A percentile compares a stretch with the other conserved stretches of the same genome.
Evolutionary conservation across 1,284 basidiomycete species (phyloP).

Genomic region (Inonotus obliquus): DNA sequence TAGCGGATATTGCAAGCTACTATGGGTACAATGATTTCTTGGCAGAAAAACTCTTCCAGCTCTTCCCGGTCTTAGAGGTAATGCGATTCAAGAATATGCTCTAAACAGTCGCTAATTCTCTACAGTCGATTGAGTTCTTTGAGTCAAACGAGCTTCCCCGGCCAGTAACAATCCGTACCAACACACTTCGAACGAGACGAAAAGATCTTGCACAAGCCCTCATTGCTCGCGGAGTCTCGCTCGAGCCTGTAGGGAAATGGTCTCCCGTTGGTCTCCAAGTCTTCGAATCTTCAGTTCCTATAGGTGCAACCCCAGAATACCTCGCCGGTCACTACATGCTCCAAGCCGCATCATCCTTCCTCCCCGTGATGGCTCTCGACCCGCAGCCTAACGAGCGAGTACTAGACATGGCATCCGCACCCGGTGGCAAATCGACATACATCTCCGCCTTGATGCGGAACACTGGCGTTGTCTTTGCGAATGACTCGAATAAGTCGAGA

Average conservation of each 20-base stretch:
- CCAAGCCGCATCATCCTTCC: constrained; percentile 97
- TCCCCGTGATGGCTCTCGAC: constrained; percentile 95
- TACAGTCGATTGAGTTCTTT: constrained; percentile 94
- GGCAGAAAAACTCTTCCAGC: constrained; percentile 88
- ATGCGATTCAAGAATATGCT: constrained; percentile 20
- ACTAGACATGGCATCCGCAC: constrained; percentile 98
- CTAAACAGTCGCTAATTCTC: constrained; percentile 15
- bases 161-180: constrained; percentile 97
- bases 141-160: constrained; percentile 96
- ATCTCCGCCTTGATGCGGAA: constrained; percentile 97
- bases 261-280: constrained; percentile 97
- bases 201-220: constrained; percentile 93
- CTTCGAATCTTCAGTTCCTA: constrained; percentile 94
- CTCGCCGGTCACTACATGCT: constrained; percentile 99
- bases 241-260: constrained; percentile 99
- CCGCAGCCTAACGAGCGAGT: constrained; percentile 94
- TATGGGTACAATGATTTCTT: constrained; percentile 98
- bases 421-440: constrained; percentile 96
- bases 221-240: constrained; percentile 93
- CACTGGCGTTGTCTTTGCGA: constrained; percentile 97
- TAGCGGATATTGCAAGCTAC: constrained; percentile 88
- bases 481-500: constrained; percentile 92
- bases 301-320: constrained; percentile 98
- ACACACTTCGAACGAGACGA: constrained; percentile 91
- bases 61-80: constrained; percentile 92